Base-by-base conservation (phyloP, 345 rosid genomes). In the Salix exigua region DNA sequence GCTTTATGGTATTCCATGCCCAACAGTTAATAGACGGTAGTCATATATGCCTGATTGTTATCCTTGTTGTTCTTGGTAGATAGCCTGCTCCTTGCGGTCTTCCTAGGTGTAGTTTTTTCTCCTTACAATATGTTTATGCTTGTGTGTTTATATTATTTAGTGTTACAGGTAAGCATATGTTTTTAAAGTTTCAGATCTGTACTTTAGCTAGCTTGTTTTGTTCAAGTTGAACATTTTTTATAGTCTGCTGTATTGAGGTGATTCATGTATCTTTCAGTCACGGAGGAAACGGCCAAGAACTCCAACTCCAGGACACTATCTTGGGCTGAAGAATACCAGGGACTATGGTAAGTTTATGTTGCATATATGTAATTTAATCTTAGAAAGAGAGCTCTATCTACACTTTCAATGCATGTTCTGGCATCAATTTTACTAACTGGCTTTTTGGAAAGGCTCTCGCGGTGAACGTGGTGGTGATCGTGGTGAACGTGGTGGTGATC, bases 301-400 rank as follows among this genome's bases (percentile, higher is more conserved):
- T 69, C 99, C 99, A 60, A 96, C 99, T 21, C 98, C 99, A 10
- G 99, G 99, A 65, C 98, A 96, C 83, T 96, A 96, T 85, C 98
- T 96, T 81, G 99, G 99, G 69, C 82, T 96, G 85, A 96, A 96
- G 84, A 96, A 85, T 75, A 80, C 89, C 66, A 85, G 98, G 79
- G 98, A 93, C 53, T 78, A 51, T 18, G 97, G 99, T 96, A 76
- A 82, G 85, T 68, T 40, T 68, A 38, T 25, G 48, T 53, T 44
- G 44, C 23, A 23, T 55, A 12, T 50, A 14, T 46, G 51, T 46
- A 46, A 46, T 46, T 46, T 14, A 55, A 8, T 51, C 35, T 16
- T 28, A 16, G 4, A 2, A 19, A 33, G 70, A 16, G 17, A 46
- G 23, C 72, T 48, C 37, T 10, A 51, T 66, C 19, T 9, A 16